Percentiles rank a stretch among this genome's conserved stretches.
These are phyloP conservation scores for Amanita subjunquillea DNA, from an alignment of 768 basidiomycete species.

Conservation along the genomic window DNA sequence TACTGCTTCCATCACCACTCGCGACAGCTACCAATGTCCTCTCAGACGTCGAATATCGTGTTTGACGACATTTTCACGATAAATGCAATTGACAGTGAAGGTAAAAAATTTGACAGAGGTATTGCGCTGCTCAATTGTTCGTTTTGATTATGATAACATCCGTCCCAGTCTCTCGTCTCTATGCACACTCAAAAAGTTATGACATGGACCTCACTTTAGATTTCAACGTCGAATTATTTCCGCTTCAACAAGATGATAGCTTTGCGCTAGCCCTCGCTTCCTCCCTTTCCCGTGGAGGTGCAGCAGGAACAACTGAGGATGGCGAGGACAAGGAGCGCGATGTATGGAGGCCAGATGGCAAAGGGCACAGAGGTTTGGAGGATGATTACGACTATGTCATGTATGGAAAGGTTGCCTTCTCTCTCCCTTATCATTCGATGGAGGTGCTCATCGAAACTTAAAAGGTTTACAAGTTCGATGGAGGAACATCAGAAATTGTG, in stretches of 20 bases:
- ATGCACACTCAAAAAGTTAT: constrained; percentile 83
- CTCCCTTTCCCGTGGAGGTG: constrained; percentile 52
- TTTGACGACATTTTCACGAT: constrained; percentile 94
- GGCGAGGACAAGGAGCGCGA: constrained; percentile 64
- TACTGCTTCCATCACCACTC: too few relatives aligned
- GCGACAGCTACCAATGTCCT: constrained; percentile 28
- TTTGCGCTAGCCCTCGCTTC: constrained; percentile 84
- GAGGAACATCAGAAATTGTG: constrained; percentile 77
- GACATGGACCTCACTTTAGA: constrained; percentile 91
- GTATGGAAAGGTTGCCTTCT: constrained; percentile 82
- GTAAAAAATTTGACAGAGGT: constrained; percentile 99
- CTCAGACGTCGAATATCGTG: constrained; percentile 61
- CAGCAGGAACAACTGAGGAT: constrained; percentile 37
- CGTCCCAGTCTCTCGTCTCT: constrained; percentile 75
- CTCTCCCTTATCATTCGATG: neutral
- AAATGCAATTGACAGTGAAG: constrained; percentile 77
- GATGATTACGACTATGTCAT: constrained; percentile 99
- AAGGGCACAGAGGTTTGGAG: constrained; percentile 72
- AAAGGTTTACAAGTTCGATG: constrained; percentile 96
- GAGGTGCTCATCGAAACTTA: constrained; percentile 1
- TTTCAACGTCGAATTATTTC: constrained; percentile 88
- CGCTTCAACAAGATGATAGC: constrained; percentile 52
- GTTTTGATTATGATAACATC: constrained; percentile 1
- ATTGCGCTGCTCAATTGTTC: constrained; percentile 13
- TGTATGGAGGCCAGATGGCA: constrained; percentile 81